phyloP scores from a whole-genome alignment of 2,329 filamentous ascomycete species.

The Aspergillus oerlinghausenensis region DNA sequence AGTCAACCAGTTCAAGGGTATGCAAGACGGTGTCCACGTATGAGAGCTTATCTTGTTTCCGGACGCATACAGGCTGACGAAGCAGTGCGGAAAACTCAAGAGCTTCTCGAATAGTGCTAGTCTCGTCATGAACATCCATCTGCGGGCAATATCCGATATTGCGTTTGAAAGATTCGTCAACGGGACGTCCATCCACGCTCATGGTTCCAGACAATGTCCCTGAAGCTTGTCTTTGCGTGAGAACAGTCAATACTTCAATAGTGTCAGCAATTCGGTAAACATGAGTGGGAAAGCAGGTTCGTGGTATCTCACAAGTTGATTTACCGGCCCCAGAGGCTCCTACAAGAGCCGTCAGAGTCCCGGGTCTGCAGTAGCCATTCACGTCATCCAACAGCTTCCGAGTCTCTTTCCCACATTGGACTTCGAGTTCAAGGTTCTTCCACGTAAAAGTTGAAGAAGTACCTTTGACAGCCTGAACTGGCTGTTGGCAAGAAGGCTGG shows the following conservation, averaged over 20 bases:
- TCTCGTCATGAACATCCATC: slow-evolving; percentile 63
- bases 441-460: slow-evolving; percentile 63
- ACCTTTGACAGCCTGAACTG: slow-evolving; percentile 38
- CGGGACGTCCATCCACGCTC: slow-evolving; percentile 57
- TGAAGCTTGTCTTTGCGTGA: slow-evolving; percentile 63
- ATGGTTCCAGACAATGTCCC: slow-evolving; percentile 58
- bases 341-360: slow-evolving; percentile 70
- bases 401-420: slow-evolving; percentile 56
- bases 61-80: slow-evolving; percentile 48
- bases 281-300: background rate
- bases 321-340: slow-evolving; percentile 74
- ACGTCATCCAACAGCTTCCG: slow-evolving; percentile 60
- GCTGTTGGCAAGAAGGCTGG: slow-evolving; percentile 19
- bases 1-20: slow-evolving; percentile 54
- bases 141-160: slow-evolving; percentile 66
- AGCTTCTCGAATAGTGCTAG: slow-evolving; percentile 60
- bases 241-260: slow-evolving; percentile 62
- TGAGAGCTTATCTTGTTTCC: slow-evolving; percentile 53
- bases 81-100: slow-evolving; percentile 61
- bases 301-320: slow-evolving; percentile 27
- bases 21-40: slow-evolving; percentile 60
- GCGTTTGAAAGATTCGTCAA: slow-evolving; percentile 58
- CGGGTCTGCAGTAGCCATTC: slow-evolving; percentile 69
- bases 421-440: slow-evolving; percentile 61
- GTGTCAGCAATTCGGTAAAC: background rate